Conservation (phyloP, 2,329 filamentous ascomycete genomes). For the Trichoderma sp. region DNA sequence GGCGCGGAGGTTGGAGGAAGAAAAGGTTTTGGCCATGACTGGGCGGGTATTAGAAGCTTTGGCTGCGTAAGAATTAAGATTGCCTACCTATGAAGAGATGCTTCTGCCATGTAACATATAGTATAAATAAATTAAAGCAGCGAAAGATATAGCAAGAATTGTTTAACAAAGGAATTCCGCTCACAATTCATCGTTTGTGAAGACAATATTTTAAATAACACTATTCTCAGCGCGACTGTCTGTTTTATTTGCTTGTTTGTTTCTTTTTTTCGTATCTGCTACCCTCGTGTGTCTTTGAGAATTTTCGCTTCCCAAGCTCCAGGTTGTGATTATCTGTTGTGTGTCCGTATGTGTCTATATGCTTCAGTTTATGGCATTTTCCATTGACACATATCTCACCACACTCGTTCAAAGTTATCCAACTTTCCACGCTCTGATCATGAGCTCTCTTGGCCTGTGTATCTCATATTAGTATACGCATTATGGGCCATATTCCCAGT, state of each 20-base stretch:
- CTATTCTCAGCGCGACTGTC: too few species aligned
- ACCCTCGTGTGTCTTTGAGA: too few species aligned
- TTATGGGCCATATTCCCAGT: background rate
- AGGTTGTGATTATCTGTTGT: too few species aligned
- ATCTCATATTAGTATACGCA: background rate
- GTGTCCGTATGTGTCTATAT: too few species aligned
- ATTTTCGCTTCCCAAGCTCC: too few species aligned
- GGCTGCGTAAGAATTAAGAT: background rate
- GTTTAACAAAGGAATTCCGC: background rate
- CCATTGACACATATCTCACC: background rate
- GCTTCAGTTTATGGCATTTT: background rate
- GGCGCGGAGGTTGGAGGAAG: slow-evolving; percentile 41
- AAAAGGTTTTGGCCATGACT: slow-evolving; percentile 38
- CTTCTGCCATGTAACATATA: background rate
- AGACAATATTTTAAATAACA: background rate
- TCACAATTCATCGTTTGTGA: background rate
- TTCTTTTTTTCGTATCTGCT: too few species aligned
- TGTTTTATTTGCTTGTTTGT: too few species aligned
- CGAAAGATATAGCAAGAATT: background rate
- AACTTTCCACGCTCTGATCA: background rate
- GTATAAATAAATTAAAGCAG: background rate
- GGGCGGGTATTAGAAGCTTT: slow-evolving; percentile 27
- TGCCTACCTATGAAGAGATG: background rate
- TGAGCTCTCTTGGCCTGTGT: background rate
- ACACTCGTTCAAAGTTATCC: background rate